Base-by-base conservation (phyloP, 1,139 yeast genomes). In the Yamadazyma buinensis region DNA sequence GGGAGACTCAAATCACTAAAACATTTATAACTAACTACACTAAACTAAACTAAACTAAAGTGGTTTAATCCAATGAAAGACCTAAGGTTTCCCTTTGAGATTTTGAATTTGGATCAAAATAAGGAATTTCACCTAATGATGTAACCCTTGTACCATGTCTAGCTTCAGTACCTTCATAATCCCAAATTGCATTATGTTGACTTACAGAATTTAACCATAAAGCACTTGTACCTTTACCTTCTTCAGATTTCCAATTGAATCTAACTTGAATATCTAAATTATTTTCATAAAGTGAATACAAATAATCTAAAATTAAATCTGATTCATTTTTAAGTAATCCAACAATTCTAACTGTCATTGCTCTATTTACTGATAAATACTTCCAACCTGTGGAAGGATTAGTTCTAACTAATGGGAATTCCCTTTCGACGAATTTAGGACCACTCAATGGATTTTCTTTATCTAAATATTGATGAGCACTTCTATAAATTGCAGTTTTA, bases 111-210 rank as follows among this genome's bases (percentile, higher is more conserved):
- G 69, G 64, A 46, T 76, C 79, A 50, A 69, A 75, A 55, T 39
- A 67, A 20, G 81, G 81, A 28, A 57, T 54, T 41, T 76, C 82
- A 24, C 78, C 82, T 45, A 77, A 64, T 1, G 80, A 62, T 5
- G 79, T 75, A 15, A 76, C 81, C 51, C 84, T 64, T 21, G 77
- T 73, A 21, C 80, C 82, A 43, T 73, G 81, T 52, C 82, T 64
- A 23, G 73, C 61, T 35, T 66, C 72, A 36, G 52, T 41, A 21
- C 73, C 74, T 47, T 71, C 76, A 46, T 75, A 72, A 51, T 76
- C 80, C 69, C 51, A 64, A 25, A 71, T 70, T 20, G 75, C 72
- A 43, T 52, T 55, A 51, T 76, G 81, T 39, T 72, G 73, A 28
- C 74, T 59, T 36, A 71, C 49, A 54, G 80, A 57, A 59, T 76